Evolutionary conservation across 176 grass and related monocot genomes (phyloP), one percentile per base, ranked within the genome.

Genomic region (Oryza australiensis): DNA sequence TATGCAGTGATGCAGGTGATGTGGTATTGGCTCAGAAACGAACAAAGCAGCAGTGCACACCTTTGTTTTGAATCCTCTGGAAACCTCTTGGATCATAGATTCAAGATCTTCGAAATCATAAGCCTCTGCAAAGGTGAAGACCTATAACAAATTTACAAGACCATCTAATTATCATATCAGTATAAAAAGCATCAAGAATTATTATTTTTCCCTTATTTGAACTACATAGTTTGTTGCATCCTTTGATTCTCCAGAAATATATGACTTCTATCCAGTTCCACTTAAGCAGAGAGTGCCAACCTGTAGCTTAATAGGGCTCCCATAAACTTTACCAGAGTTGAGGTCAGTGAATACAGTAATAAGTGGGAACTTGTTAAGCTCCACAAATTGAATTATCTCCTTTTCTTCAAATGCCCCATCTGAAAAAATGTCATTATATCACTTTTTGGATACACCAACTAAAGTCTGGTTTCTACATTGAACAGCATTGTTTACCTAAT

Each of bases 291-390:
- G 20, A 24, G 64, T 66, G 78, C 66, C 3, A 91, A 99, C 96
- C 96, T 99, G 96, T 45, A 93, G 57, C 66, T 99, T 93, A 80
- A 99, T 90, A 82, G 87, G 87, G 72, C 96, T 95, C 75, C 87
- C 87, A 74, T 99, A 99, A 55, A 99, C 86, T 93, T 82, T 91
- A 29, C 82, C 96, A 27, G 96, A 99, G 78, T 91, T 95, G 78
- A 88, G 84, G 9, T 99, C 90, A 15, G 89, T 99, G 64, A 99
- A 95, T 71, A 80, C 77, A 57, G 88, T 95, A 89, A 99, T 86
- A 77, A 99, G 77, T 32, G 91, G 82, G 63, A 95, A 99, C 43
- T 95, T 99, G 75, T 99, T 91, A 59, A 93, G 79, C 51, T 91
- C 85, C 55, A 95, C 87, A 87, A 99, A 99, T 66, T 88, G 71